A percentile compares a stretch with the other conserved stretches of the same genome.
These are phyloP conservation scores for Calocera cornea DNA, from an alignment of 768 basidiomycete species.

Conservation along the genomic window DNA sequence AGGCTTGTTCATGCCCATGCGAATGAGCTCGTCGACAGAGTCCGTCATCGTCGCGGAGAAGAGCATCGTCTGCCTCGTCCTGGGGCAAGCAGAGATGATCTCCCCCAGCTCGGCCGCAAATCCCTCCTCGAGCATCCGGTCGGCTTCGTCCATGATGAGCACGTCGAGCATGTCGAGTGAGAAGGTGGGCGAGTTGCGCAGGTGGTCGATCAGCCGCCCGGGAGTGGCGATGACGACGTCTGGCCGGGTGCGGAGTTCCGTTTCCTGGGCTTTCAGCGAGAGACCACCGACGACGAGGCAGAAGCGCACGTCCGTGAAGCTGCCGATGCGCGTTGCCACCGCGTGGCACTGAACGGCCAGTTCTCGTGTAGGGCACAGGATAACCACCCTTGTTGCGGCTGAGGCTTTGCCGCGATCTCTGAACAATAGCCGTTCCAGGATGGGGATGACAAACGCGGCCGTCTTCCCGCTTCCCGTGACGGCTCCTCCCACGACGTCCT, in stretches of 20 bases:
- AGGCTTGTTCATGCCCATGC: slow-evolving; percentile 83
- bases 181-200: slow-evolving; percentile 89
- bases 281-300: slow-evolving; percentile 90
- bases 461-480: slow-evolving; percentile 98
- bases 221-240: slow-evolving; percentile 95
- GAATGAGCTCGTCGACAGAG: slow-evolving; percentile 82
- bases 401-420: slow-evolving; percentile 79
- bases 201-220: slow-evolving; percentile 93
- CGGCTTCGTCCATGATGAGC: slow-evolving; percentile 91
- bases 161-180: slow-evolving; percentile 85
- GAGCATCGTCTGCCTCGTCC: slow-evolving; percentile 88
- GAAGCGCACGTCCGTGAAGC: slow-evolving; percentile 79
- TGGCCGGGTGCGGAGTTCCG: slow-evolving; percentile 67
- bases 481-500: slow-evolving; percentile 90
- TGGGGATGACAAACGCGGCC: slow-evolving; percentile 90
- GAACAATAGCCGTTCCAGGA: slow-evolving; percentile 83
- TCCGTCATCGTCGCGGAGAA: slow-evolving; percentile 99
- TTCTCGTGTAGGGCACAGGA: slow-evolving; percentile 90
- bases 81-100: slow-evolving; percentile 81
- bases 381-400: slow-evolving; percentile 75
- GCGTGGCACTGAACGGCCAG: slow-evolving; percentile 92
- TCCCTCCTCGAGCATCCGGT: slow-evolving; percentile 90
- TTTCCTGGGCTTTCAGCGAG: slow-evolving; percentile 85
- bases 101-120: slow-evolving; percentile 90
- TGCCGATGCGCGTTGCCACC: slow-evolving; percentile 71